A percentile compares a stretch with the other conserved stretches of the same genome.
These are phyloP conservation scores for Phytophthora idaei DNA, from an alignment of 352 stramenopile genomes.

Conservation along the genomic window DNA sequence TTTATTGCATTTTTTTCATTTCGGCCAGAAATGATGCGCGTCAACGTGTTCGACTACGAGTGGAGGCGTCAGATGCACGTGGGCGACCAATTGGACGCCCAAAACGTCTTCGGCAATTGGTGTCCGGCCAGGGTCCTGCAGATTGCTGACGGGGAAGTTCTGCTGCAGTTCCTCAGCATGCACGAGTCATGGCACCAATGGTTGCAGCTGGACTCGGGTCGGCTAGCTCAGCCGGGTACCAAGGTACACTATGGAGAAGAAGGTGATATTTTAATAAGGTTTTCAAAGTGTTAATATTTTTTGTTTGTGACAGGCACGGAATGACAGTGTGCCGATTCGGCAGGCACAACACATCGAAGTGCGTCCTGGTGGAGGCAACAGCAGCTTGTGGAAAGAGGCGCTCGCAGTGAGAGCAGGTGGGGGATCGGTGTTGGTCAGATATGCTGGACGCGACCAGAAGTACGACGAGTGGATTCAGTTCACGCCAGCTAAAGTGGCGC, in stretches of 20 bases:
- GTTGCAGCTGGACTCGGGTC: slow-evolving; percentile 65
- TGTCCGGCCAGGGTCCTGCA: slow-evolving; percentile 68
- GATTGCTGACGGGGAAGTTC: slow-evolving; percentile 65
- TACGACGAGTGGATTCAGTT: slow-evolving; percentile 81
- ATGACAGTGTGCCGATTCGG: slow-evolving; percentile 63
- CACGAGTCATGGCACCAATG: slow-evolving; percentile 77
- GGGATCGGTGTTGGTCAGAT: slow-evolving; percentile 64
- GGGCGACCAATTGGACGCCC: slow-evolving; percentile 69
- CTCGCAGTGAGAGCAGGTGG: slow-evolving; percentile 53
- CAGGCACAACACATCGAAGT: slow-evolving; percentile 79
- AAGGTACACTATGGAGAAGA: slow-evolving; percentile 41
- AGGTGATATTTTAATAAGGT: background rate
- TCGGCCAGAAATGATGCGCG: slow-evolving; percentile 78
- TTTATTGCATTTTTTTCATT: slow-evolving; percentile 16
- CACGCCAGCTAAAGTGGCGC: slow-evolving; percentile 56
- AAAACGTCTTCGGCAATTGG: slow-evolving; percentile 88
- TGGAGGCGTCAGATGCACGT: slow-evolving; percentile 77
- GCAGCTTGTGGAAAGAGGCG: slow-evolving; percentile 69
- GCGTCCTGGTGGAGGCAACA: slow-evolving; percentile 42
- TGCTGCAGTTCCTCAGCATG: slow-evolving; percentile 84
- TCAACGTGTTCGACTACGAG: slow-evolving; percentile 68
- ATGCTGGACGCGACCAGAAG: slow-evolving; percentile 65
- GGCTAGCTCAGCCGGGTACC: slow-evolving; percentile 57
- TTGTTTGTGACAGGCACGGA: slow-evolving; percentile 41
- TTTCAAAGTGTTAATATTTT: slow-evolving; percentile 1